Evolutionary conservation across 1,284 basidiomycete species (phyloP).

Genomic region (Rhodotorula sp.): DNA sequence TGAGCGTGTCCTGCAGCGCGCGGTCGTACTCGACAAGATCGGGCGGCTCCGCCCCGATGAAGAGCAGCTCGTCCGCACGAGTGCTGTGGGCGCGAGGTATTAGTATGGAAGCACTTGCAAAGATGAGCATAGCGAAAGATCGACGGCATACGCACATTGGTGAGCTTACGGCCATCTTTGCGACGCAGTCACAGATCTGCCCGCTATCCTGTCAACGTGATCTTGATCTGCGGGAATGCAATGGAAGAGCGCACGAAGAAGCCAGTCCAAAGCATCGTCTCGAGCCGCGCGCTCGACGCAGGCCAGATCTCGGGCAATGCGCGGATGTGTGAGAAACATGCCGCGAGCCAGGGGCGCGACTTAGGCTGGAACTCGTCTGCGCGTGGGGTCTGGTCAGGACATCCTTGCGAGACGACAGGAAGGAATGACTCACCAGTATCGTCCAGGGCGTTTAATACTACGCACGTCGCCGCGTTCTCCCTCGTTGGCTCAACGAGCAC

Average conservation of each 20-base stretch:
- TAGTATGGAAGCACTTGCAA: too few relatives aligned
- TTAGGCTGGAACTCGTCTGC: not conserved
- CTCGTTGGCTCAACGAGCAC: not conserved
- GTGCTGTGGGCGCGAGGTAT: not conserved
- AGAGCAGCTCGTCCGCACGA: not conserved
- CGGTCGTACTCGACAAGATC: not conserved
- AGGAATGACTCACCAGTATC: not conserved
- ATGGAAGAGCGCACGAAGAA: not conserved
- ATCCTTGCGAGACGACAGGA: too few relatives aligned
- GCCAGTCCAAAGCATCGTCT: not conserved
- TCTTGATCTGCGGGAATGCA: not conserved
- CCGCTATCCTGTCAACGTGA: too few relatives aligned
- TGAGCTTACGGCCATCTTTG: too few relatives aligned
- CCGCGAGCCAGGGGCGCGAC: not conserved
- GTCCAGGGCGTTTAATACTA: not conserved
- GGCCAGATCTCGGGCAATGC: not conserved
- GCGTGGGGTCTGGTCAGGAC: too few relatives aligned
- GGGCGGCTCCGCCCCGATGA: not conserved
- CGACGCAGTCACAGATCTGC: too few relatives aligned
- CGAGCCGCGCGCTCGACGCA: not conserved
- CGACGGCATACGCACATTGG: too few relatives aligned
- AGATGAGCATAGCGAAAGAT: too few relatives aligned
- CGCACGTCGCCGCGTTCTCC: not conserved
- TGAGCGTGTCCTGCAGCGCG: not conserved
- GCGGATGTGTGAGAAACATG: not conserved